Percentiles rank a stretch among this genome's conserved stretches.
phyloP scores from a whole-genome alignment of 257 asterid species.

The Craterostigma plantagineum region DNA sequence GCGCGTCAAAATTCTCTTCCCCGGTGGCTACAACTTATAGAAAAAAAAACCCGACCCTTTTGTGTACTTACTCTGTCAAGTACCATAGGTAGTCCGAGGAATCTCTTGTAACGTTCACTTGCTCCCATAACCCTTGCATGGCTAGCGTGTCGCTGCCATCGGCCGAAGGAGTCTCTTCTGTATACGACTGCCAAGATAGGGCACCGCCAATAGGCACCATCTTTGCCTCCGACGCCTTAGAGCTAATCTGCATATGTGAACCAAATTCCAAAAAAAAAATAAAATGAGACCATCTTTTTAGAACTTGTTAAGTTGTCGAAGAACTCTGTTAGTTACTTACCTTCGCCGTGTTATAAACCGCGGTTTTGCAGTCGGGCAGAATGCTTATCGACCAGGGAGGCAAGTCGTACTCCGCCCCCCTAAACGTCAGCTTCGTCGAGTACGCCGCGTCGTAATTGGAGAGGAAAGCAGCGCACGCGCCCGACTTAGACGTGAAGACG shows the following conservation, averaged over 20 bases:
- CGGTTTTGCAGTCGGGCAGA: slow-evolving; percentile 84
- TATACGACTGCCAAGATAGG: slow-evolving; percentile 58
- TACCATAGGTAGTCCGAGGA: slow-evolving; percentile 82
- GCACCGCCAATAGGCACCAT: slow-evolving; percentile 33
- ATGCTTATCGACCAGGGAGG: slow-evolving; percentile 97
- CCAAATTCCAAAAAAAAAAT: background rate
- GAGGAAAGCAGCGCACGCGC: slow-evolving; percentile 78
- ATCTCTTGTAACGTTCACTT: slow-evolving; percentile 58
- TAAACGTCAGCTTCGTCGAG: slow-evolving; percentile 43
- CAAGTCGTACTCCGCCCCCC: slow-evolving; percentile 37
- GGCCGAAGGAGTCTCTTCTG: slow-evolving; percentile 53
- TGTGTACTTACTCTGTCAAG: slow-evolving; percentile 61
- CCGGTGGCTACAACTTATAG: no score
- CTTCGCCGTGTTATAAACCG: slow-evolving; percentile 70
- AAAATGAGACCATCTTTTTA: background rate
- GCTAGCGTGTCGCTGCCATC: slow-evolving; percentile 34
- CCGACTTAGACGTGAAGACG: slow-evolving; percentile 49
- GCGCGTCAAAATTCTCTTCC: background rate
- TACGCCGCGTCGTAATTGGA: slow-evolving; percentile 50
- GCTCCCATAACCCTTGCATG: slow-evolving; percentile 56
- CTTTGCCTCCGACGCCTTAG: slow-evolving; percentile 30
- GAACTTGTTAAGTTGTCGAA: background rate
- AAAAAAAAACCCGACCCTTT: background rate
- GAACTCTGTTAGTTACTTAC: slow-evolving; percentile 22
- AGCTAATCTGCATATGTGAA: slow-evolving; percentile 30